Evolutionary conservation across 768 basidiomycete genomes (phyloP), one percentile per base, ranked within the genome.

Genomic region (Kwoniella heveanensis): DNA sequence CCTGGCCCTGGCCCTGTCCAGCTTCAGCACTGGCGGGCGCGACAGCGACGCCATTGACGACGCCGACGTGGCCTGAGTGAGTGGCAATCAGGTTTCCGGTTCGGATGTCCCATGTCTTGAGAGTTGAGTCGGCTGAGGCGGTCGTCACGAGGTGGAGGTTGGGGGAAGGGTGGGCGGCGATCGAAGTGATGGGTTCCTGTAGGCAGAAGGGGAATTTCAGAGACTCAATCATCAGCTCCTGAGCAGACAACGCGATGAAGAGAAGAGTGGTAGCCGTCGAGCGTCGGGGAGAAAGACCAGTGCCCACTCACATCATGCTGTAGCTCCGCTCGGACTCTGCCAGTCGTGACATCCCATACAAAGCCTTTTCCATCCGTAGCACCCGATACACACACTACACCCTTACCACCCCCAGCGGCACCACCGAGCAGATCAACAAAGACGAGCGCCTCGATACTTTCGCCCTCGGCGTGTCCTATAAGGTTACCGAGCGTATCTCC

Each of bases 331-430:
- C 96, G 85, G 55, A 93, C 77, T 65, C 90, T 85, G 84, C 91
- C 91, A 25, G 91, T 94, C 54, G 85, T 85, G 47, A 94, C 83
- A 81, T 99, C 96, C 93, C 95, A 99, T 32, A 97, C 87, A 71
- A 90, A 92, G 19, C 88, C 89, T 76, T 92, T 94, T 0, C 93
- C 92, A 74, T 99, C 96, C 3, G 95, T 97, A 4, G 86, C 92
- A 12, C 90, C 94, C 1, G 90, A 92, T 0, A 91, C 86, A 12
- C 88, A 87, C 21, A 90, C 86, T 13, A 80, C 71, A 32, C 79
- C 79, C 59, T 80, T 80, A 17, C 78, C 80, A 13, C 80, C 78
- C 0, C 74, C 79, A 3, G 82, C 84, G 4, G 82, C 84, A 0
- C 86, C 85, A 12, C 82, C 83, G 3, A 87, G 83, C 21, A 94